Conservation (phyloP, 108 stramenopile genomes). For the Licmophora abbreviata region DNA sequence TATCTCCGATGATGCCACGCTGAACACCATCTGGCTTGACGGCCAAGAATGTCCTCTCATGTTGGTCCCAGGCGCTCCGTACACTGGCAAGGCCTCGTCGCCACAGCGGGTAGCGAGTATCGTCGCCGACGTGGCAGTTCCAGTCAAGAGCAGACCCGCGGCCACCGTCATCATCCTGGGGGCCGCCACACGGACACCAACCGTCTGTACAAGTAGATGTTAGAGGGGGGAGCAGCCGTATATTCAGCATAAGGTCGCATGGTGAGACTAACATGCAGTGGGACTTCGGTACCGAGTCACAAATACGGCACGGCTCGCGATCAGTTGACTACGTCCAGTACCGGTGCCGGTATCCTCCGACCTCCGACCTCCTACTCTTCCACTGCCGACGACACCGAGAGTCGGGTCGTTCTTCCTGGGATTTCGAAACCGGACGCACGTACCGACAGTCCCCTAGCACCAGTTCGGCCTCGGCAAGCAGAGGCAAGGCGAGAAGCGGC, state of each 20-base stretch:
- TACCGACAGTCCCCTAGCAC: too few relatives aligned
- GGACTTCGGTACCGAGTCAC: too few relatives aligned
- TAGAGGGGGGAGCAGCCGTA: background rate
- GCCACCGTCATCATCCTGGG: slow-evolving; percentile 2
- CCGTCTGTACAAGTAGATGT: background rate
- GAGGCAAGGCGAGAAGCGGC: slow-evolving; percentile 4
- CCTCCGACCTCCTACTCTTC: too few relatives aligned
- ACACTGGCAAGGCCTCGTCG: slow-evolving; percentile 52
- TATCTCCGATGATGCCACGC: slow-evolving; percentile 88
- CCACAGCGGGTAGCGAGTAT: slow-evolving; percentile 7
- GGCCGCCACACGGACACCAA: background rate
- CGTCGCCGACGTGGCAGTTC: slow-evolving; percentile 10
- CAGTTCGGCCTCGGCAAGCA: too few relatives aligned
- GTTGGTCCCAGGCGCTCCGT: slow-evolving; percentile 69
- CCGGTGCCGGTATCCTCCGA: too few relatives aligned
- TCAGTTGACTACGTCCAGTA: too few relatives aligned
- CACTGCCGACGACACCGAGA: too few relatives aligned
- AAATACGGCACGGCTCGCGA: too few relatives aligned
- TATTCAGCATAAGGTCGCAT: too few relatives aligned
- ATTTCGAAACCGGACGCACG: too few relatives aligned
- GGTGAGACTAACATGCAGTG: too few relatives aligned
- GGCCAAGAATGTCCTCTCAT: slow-evolving; percentile 87
- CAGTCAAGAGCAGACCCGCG: slow-evolving; percentile 1
- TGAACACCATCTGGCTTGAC: slow-evolving; percentile 96
- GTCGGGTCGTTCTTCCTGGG: too few relatives aligned